phyloP scores from a whole-genome alignment of 805 yeast genomes.

The Lipomyces chichibuensis region DNA sequence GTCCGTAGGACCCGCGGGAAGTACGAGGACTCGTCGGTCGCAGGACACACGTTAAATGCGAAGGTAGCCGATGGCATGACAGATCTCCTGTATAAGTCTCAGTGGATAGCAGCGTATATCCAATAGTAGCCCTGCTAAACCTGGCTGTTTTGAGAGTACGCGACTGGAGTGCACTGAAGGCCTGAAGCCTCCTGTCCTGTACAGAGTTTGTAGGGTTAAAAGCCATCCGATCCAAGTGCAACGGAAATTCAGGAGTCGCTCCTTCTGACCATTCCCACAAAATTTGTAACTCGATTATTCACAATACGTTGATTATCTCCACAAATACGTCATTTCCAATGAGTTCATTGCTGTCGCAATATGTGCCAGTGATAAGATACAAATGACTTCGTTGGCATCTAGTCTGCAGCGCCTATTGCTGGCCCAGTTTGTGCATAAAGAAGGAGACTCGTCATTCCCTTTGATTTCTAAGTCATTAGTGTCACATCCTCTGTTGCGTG shows the following conservation, averaged over 20 bases:
- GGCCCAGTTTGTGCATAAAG: constrained; percentile 37
- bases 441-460: constrained; percentile 37
- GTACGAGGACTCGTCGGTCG: constrained; percentile 1
- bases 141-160: background rate
- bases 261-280: no score
- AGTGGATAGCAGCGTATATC: background rate
- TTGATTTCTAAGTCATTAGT: constrained; percentile 32
- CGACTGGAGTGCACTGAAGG: background rate
- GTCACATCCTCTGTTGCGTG: constrained; percentile 35
- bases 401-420: constrained; percentile 34
- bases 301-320: background rate
- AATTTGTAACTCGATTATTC: no score
- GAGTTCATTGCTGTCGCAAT: background rate
- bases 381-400: constrained; percentile 23
- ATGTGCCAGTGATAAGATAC: background rate
- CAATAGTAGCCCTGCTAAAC: background rate
- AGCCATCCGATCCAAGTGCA: no score
- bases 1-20: constrained; percentile 31
- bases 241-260: no score
- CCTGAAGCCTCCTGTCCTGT: no score
- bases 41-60: constrained; percentile 14
- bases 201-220: no score
- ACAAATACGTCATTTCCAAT: background rate
- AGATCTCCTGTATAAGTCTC: background rate
- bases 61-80: constrained; percentile 27